Conservation (phyloP, 495 filamentous ascomycete genomes). For the Thermothielavioides terrestris region DNA sequence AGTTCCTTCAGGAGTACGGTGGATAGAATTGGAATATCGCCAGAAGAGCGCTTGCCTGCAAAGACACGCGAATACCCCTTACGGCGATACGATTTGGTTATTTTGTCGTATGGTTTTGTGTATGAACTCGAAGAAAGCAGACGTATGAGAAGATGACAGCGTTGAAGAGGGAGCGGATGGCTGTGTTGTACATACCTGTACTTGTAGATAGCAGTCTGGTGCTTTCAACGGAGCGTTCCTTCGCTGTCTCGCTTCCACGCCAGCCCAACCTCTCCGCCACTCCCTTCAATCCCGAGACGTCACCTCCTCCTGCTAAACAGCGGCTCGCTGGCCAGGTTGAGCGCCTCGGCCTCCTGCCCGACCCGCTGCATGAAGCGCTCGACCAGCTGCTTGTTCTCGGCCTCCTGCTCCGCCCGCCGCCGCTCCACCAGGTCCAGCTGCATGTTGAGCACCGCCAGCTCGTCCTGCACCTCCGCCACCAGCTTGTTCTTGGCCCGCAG, state of each 20-base stretch:
- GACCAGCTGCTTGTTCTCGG: slow-evolving; percentile 83
- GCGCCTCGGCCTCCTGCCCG: slow-evolving; percentile 73
- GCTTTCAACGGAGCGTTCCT: background rate
- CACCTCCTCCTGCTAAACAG: slow-evolving; percentile 13
- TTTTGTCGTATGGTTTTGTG: background rate
- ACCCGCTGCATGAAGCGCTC: slow-evolving; percentile 86
- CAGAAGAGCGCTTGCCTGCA: slow-evolving; percentile 1
- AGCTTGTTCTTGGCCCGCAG: slow-evolving; percentile 71
- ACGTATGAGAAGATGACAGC: background rate
- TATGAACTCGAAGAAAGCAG: background rate
- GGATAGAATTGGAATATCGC: background rate
- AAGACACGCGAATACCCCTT: background rate
- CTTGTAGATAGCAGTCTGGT: slow-evolving; percentile 3
- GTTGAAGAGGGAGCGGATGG: background rate
- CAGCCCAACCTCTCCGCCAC: background rate
- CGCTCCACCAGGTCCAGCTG: slow-evolving; percentile 82
- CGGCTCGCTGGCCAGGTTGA: slow-evolving; percentile 58
- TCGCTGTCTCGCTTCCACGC: background rate
- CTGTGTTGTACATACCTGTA: slow-evolving; percentile 5
- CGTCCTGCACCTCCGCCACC: slow-evolving; percentile 83
- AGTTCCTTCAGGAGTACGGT: background rate
- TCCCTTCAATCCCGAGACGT: background rate
- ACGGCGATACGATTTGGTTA: background rate
- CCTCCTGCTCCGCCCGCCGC: slow-evolving; percentile 53
- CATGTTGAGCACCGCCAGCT: slow-evolving; percentile 73